These are phyloP conservation scores for Sugiyamaella xylanicola DNA, from an alignment of 1,139 yeast species.

Conservation along the genomic window DNA sequence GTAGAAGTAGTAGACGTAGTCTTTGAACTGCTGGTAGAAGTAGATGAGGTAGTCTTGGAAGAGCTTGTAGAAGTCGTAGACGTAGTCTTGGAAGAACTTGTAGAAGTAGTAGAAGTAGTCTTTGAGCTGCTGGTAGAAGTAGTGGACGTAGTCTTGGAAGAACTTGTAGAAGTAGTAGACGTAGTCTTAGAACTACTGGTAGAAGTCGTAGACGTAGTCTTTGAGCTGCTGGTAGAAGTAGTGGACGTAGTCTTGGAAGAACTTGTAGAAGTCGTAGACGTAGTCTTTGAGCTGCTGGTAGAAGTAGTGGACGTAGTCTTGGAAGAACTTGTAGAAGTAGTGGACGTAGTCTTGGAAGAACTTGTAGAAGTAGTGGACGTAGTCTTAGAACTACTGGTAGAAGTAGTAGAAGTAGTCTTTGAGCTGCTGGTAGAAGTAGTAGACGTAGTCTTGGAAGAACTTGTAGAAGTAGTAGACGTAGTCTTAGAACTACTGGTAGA, in stretches of 20 bases:
- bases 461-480: neutral
- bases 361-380: neutral
- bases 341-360: neutral
- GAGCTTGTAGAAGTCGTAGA: neutral
- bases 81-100: neutral
- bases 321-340: neutral
- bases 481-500: neutral
- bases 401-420: neutral
- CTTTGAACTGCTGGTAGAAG: neutral
- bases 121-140: no score
- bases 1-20: neutral
- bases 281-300: neutral
- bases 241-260: neutral
- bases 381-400: neutral
- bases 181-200: neutral
- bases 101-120: neutral
- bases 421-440: neutral
- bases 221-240: no score
- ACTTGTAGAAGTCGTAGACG: no score
- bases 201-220: neutral
- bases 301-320: neutral
- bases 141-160: neutral
- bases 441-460: neutral
- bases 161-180: neutral
- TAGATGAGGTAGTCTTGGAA: neutral